Evolutionary conservation across 2,329 filamentous ascomycete species (phyloP), one percentile per base, ranked within the genome.

Genomic region (Eurotiales sp.): DNA sequence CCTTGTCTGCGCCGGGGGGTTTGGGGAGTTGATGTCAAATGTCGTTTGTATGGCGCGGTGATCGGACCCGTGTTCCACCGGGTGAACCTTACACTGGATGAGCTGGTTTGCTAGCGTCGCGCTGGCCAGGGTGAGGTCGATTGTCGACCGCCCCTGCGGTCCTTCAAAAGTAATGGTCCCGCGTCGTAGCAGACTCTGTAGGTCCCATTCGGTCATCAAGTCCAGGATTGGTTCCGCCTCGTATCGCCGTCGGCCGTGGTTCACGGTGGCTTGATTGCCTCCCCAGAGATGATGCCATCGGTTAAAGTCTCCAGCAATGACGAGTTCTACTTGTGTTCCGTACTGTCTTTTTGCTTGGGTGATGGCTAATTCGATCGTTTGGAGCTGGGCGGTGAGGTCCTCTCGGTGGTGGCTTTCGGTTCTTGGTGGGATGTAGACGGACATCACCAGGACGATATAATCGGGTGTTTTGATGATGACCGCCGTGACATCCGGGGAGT

Each of bases 261-360:
- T 12, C 15, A 34, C 12, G 3, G 8, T 14, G 11, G 15, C 30
- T 11, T 34, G 4, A 34, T 34, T n/a, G 12, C 30, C 30, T 34
- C 8, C 8, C 59, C 54, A 66, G 25, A 66, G 51, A 55, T 60
- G 55, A 45, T 67, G 51, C 56, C 63, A 53, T 47, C 52, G 55
- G 51, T 64, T 63, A 50, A 62, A 63, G 52, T 63, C 61, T 54
- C 53, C 56, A 14, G 55, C 29, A 27, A 62, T 53, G 25, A 64
- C 46, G 11, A 61, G 42, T 14, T 65, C 58, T 29, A 63, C 51
- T 47, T 51, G 43, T 6, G 55, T 51, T 23, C 53, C 57, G 17
- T 8, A 4, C n/a, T 29, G 17, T 23, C 30, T 49, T 22, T 49
- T 19, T 27, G 15, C n/a, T 10, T 42, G 14, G 22, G 17, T 44